Evolutionary conservation across 495 filamentous ascomycete genomes (phyloP).

Genomic region (Podospora australis): DNA sequence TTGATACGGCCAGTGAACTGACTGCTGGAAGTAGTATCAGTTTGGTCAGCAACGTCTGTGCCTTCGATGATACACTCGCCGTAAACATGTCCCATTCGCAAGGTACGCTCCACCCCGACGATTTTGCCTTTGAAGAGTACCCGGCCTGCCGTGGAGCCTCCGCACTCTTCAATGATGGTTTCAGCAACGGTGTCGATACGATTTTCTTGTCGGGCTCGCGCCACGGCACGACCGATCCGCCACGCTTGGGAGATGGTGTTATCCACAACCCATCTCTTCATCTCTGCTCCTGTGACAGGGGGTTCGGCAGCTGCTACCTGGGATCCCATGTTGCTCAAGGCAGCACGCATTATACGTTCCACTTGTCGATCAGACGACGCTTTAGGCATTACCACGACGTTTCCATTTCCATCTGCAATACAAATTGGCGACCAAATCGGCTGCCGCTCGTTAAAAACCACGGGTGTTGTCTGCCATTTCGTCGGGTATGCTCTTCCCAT

Average conservation of each 20-base stretch:
- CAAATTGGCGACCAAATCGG: conserved; percentile 40
- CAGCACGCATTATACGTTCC: conserved; percentile 36
- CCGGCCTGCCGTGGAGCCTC: conserved; percentile 43
- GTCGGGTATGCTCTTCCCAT: conserved; percentile 54
- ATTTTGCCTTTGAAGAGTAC: conserved; percentile 59
- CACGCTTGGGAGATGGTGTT: conserved; percentile 48
- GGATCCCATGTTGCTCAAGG: conserved; percentile 43
- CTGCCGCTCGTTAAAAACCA: conserved; percentile 43
- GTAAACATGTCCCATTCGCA: conserved; percentile 50
- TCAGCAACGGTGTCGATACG: conserved; percentile 45
- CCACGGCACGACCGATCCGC: conserved; percentile 50
- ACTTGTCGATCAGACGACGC: conserved; percentile 34
- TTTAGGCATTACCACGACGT: conserved; percentile 37
- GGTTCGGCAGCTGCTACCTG: conserved; percentile 41
- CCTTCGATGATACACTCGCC: conserved; percentile 49
- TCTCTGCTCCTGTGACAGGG: conserved; percentile 36
- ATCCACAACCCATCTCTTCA: conserved; percentile 44
- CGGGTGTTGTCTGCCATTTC: conserved; percentile 51
- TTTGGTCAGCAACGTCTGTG: conserved; percentile 27
- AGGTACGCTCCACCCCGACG: conserved; percentile 47
- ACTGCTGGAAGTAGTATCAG: background rate
- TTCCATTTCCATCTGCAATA: conserved; percentile 46
- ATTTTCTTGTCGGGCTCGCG: conserved; percentile 40
- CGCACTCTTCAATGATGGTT: conserved; percentile 51
- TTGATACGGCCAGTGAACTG: conserved; percentile 37